Percentiles rank a stretch among this genome's conserved stretches.
phyloP scores from a whole-genome alignment of 345 rosid genomes.

The Nephelium lappaceum region DNA sequence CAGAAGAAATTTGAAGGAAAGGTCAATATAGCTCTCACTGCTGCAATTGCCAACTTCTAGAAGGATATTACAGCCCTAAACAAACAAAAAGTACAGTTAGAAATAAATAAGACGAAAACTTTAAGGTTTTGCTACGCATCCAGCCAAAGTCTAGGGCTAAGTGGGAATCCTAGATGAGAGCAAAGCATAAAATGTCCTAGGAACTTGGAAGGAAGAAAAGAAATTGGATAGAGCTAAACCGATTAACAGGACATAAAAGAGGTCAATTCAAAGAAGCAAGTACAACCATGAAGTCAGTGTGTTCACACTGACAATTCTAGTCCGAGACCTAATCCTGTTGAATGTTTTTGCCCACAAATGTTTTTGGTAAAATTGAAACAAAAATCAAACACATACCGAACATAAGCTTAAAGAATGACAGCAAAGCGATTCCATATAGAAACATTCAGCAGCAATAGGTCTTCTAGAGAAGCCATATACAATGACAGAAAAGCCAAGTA shows the following conservation, averaged over 20 bases:
- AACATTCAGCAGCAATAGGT: too few species aligned
- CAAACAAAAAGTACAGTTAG: slow-evolving; percentile 28
- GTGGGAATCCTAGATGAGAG: neutral
- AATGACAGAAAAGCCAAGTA: neutral
- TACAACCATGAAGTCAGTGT: neutral
- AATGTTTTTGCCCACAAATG: neutral
- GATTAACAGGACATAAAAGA: neutral
- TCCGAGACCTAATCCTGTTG: neutral
- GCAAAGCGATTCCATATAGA: neutral
- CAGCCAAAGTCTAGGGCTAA: neutral
- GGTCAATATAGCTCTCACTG: slow-evolving; percentile 5
- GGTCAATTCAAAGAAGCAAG: neutral
- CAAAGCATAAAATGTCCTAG: too few species aligned
- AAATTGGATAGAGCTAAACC: neutral
- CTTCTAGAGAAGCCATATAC: too few species aligned
- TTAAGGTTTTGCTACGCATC: neutral
- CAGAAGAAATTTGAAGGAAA: neutral
- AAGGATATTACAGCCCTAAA: slow-evolving; percentile 38
- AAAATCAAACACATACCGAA: neutral
- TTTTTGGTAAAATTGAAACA: neutral
- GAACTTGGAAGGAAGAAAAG: neutral
- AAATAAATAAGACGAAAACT: slow-evolving; percentile 2
- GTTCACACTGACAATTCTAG: neutral
- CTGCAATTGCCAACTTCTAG: slow-evolving; percentile 9
- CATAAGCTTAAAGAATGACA: neutral